Conservation (phyloP, 345 rosid genomes). For the Nasturtium officinale region DNA sequence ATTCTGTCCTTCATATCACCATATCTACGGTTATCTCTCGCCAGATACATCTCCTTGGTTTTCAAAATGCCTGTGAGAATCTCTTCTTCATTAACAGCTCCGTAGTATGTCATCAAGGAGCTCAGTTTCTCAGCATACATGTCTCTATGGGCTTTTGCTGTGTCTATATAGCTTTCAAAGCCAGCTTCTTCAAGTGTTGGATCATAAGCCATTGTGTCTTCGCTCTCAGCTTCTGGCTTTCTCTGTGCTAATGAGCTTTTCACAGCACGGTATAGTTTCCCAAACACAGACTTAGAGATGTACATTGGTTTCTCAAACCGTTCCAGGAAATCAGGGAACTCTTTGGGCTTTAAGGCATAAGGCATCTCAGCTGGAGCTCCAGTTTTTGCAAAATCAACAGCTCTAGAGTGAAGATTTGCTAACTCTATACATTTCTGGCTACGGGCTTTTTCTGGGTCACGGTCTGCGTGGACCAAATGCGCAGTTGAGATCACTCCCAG, state of each 20-base stretch:
- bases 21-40: constrained; percentile 73
- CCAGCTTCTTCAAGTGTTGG: constrained; percentile 69
- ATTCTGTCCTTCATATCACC: constrained; percentile 83
- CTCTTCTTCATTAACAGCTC: constrained; percentile 73
- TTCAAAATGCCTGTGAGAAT: constrained; percentile 79
- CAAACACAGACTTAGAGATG: constrained; percentile 60
- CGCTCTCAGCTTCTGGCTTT: constrained; percentile 45
- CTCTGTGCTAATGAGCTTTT: constrained; percentile 39
- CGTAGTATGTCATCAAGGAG: constrained; percentile 66
- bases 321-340: constrained; percentile 92
- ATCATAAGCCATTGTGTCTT: constrained; percentile 59
- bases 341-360: constrained; percentile 67
- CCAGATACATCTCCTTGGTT: constrained; percentile 60
- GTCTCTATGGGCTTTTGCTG: constrained; percentile 57
- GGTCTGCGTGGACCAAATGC: constrained; percentile 86
- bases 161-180: constrained; percentile 51
- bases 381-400: constrained; percentile 93
- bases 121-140: constrained; percentile 67
- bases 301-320: constrained; percentile 64
- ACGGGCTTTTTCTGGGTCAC: constrained; percentile 71
- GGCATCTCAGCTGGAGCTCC: constrained; percentile 99
- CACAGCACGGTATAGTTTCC: constrained; percentile 78
- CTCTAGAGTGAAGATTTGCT: constrained; percentile 90
- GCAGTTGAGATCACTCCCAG: constrained; percentile 93
- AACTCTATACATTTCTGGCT: constrained; percentile 70